Conservation (phyloP, 2,329 filamentous ascomycete genomes). For the Xylaria sp. region DNA sequence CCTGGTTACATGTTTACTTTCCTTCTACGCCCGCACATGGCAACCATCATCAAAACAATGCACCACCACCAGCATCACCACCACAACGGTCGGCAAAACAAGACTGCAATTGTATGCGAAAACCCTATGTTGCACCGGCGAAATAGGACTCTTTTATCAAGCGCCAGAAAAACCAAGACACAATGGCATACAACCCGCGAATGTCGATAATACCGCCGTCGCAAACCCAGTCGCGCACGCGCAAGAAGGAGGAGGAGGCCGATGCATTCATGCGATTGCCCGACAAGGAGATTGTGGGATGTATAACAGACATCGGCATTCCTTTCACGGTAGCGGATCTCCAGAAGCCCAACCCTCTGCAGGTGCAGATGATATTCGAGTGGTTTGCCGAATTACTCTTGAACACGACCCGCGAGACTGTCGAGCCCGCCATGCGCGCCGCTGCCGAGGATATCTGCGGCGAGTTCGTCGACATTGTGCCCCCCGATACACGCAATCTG, state of each 20-base stretch:
- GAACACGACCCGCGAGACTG: constrained; percentile 89
- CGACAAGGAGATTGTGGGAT: constrained; percentile 87
- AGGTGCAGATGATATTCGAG: constrained; percentile 97
- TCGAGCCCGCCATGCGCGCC: constrained; percentile 93
- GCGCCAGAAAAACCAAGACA: background rate
- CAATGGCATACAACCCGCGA: constrained; percentile 65
- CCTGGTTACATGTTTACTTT: constrained; percentile 21
- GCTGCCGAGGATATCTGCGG: constrained; percentile 87
- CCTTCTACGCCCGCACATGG: background rate
- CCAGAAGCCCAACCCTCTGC: constrained; percentile 89
- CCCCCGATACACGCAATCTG: constrained; percentile 86
- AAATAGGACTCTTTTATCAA: background rate
- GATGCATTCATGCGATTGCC: constrained; percentile 66
- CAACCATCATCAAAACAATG: constrained; percentile 27
- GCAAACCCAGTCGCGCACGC: constrained; percentile 58
- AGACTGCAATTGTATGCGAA: background rate
- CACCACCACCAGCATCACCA: background rate
- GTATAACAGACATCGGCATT: constrained; percentile 96
- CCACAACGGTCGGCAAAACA: background rate
- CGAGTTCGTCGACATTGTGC: constrained; percentile 82
- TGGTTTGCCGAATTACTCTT: constrained; percentile 95
- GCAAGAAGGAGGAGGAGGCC: constrained; percentile 64
- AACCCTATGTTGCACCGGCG: background rate
- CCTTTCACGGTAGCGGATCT: constrained; percentile 85
- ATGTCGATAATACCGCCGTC: constrained; percentile 64